Percentiles rank a stretch among this genome's conserved stretches.
These are phyloP conservation scores for Collybia nuda DNA, from an alignment of 768 basidiomycete species.

Conservation along the genomic window DNA sequence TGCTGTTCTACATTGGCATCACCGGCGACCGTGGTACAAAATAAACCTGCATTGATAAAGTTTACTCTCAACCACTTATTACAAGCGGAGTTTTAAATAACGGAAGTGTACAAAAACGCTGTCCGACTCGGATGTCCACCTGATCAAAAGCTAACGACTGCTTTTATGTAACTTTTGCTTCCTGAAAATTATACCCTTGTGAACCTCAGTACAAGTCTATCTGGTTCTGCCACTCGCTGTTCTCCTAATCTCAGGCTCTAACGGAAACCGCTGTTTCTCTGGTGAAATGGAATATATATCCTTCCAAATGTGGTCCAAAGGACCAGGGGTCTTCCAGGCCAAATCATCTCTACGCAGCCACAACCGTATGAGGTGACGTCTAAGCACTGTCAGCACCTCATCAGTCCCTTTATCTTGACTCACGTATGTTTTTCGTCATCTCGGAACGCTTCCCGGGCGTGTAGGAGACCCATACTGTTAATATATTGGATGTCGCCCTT, in stretches of 20 bases:
- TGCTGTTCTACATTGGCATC: too few species aligned
- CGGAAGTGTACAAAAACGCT: too few species aligned
- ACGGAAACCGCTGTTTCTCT: constrained; percentile 42
- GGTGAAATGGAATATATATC: constrained; percentile 36
- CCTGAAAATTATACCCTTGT: too few species aligned
- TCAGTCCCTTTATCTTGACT: constrained; percentile 13
- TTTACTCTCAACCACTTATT: too few species aligned
- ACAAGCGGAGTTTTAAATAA: too few species aligned
- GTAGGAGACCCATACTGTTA: constrained; percentile 43
- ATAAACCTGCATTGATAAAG: too few species aligned
- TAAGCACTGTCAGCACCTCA: constrained; percentile 7
- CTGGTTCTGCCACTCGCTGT: constrained; percentile 24
- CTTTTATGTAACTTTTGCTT: too few species aligned
- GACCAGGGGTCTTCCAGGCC: constrained; percentile 43
- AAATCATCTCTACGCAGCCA: constrained; percentile 46
- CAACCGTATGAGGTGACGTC: constrained; percentile 43
- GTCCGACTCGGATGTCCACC: too few species aligned
- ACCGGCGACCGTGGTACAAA: too few species aligned
- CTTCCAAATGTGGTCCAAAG: constrained; percentile 35
- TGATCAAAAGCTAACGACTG: too few species aligned
- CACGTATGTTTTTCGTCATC: constrained; percentile 41
- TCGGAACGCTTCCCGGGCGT: constrained; percentile 42
- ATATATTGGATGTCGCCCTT: constrained; percentile 52
- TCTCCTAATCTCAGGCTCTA: constrained; percentile 44
- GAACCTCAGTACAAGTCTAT: too few species aligned